phyloP scores from a whole-genome alignment of 129 eudicot species.

The Kitagawia praeruptora region DNA sequence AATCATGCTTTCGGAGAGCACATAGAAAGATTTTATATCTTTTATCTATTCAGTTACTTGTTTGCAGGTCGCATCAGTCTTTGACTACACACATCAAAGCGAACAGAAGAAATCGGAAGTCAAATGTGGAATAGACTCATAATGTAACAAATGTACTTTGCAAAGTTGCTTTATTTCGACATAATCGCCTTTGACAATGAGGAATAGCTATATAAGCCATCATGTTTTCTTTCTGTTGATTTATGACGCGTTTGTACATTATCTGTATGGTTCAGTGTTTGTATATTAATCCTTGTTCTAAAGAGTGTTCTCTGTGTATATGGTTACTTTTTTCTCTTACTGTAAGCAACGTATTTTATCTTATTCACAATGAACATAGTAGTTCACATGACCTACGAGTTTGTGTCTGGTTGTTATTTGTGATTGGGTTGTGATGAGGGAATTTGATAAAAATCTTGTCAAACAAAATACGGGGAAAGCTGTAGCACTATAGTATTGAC shows the following conservation, averaged over 20 bases:
- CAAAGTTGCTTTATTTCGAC: conserved; percentile 1
- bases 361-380: not conserved
- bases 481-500: no score
- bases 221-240: not conserved
- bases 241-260: not conserved
- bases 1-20: not conserved
- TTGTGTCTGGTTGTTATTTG: not conserved
- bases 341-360: not conserved
- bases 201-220: not conserved
- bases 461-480: not conserved
- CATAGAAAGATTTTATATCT: not conserved
- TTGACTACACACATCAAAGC: not conserved
- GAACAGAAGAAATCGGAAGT: not conserved
- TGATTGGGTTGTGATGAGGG: not conserved
- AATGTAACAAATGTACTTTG: not conserved
- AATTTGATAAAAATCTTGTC: not conserved
- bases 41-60: not conserved
- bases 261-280: not conserved
- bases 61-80: conserved; percentile 1
- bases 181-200: not conserved
- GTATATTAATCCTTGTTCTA: not conserved
- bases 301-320: not conserved
- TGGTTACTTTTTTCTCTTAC: not conserved
- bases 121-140: not conserved
- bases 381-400: not conserved